Evolutionary conservation across 768 basidiomycete genomes (phyloP).

Genomic region (Suillus alpinus): DNA sequence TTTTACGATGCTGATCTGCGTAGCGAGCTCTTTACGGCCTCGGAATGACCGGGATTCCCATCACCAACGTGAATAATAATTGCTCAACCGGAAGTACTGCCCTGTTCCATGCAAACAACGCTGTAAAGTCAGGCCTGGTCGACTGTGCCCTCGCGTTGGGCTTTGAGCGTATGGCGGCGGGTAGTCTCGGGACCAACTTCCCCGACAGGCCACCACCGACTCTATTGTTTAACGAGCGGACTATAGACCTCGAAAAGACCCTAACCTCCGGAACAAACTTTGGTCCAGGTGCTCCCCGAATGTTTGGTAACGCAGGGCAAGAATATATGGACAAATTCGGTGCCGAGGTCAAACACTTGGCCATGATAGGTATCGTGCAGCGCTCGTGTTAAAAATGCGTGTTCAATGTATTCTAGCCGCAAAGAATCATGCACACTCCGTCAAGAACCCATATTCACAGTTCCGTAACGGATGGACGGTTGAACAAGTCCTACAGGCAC

Average conservation of each 20-base stretch:
- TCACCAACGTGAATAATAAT: slow-evolving; percentile 87
- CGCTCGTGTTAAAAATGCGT: slow-evolving; percentile 9
- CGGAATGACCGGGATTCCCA: slow-evolving; percentile 80
- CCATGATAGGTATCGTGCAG: slow-evolving; percentile 60
- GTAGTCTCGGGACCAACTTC: slow-evolving; percentile 66
- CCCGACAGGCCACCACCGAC: slow-evolving; percentile 51
- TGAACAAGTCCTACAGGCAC: slow-evolving; percentile 64
- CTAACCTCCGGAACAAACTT: slow-evolving; percentile 51
- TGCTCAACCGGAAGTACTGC: slow-evolving; percentile 83
- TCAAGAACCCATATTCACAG: slow-evolving; percentile 84
- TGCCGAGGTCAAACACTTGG: slow-evolving; percentile 61
- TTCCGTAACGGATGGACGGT: slow-evolving; percentile 77
- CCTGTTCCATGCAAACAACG: slow-evolving; percentile 68
- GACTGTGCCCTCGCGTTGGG: slow-evolving; percentile 82
- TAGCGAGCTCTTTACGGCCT: slow-evolving; percentile 80
- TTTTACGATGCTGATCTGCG: not conserved
- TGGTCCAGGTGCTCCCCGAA: slow-evolving; percentile 67
- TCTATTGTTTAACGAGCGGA: slow-evolving; percentile 40
- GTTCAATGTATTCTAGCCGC: slow-evolving; percentile 39
- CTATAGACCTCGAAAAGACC: slow-evolving; percentile 46
- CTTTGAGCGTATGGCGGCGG: slow-evolving; percentile 82
- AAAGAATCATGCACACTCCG: slow-evolving; percentile 81
- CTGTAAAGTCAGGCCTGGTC: slow-evolving; percentile 64
- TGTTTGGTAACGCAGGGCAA: slow-evolving; percentile 70
- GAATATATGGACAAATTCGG: slow-evolving; percentile 81